Evolutionary conservation across 108 stramenopile genomes (phyloP).

Genomic region (Cyclotella sp.): DNA sequence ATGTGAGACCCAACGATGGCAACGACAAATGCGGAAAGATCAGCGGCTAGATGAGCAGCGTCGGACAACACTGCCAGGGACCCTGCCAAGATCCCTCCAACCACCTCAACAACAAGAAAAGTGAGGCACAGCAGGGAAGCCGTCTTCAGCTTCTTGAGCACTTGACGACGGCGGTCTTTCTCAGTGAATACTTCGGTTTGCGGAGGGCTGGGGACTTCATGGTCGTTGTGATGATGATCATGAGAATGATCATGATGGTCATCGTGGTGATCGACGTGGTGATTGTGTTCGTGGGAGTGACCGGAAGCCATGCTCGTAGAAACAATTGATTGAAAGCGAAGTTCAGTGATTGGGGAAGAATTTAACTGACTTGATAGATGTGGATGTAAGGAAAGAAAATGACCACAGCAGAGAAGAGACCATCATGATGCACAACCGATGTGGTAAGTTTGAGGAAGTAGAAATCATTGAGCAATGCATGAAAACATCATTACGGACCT

Average conservation of each 20-base stretch:
- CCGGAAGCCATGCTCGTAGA: slow-evolving; percentile 3
- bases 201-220: not conserved
- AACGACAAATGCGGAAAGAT: slow-evolving; percentile 77
- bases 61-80: slow-evolving; percentile 86
- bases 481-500: too few relatives aligned
- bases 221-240: slow-evolving; percentile 19
- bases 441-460: too few relatives aligned
- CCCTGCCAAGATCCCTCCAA: slow-evolving; percentile 75
- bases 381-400: too few relatives aligned
- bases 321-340: too few relatives aligned
- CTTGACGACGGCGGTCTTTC: slow-evolving; percentile 50
- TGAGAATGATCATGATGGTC: slow-evolving; percentile 14
- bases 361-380: too few relatives aligned
- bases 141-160: slow-evolving; percentile 67
- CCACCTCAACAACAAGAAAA: slow-evolving; percentile 82
- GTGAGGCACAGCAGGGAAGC: slow-evolving; percentile 66
- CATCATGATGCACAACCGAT: too few relatives aligned
- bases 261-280: slow-evolving; percentile 4
- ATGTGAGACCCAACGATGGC: slow-evolving; percentile 86
- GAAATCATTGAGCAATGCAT: too few relatives aligned
- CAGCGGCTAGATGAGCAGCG: slow-evolving; percentile 89
- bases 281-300: slow-evolving; percentile 34
- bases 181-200: slow-evolving; percentile 18
- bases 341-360: too few relatives aligned
- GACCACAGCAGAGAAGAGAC: too few relatives aligned